Conservation (phyloP, 768 basidiomycete genomes). For the Lactifluus rugatus region DNA sequence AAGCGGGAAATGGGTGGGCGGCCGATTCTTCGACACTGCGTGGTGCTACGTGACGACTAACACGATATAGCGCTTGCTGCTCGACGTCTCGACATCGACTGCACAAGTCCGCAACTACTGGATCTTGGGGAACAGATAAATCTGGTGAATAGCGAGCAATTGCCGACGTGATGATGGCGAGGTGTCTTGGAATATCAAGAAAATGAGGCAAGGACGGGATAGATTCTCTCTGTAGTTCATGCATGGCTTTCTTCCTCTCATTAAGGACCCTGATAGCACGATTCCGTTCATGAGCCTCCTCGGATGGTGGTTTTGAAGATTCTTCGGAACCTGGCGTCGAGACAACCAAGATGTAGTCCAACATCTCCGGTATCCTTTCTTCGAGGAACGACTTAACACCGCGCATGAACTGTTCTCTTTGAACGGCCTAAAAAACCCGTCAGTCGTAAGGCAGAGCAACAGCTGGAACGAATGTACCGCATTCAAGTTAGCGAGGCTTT, state of each 20-base stretch:
- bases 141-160: slow-evolving; percentile 49
- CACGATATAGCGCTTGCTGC: slow-evolving; percentile 54
- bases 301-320: slow-evolving; percentile 21
- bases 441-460: background rate
- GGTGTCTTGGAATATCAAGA: slow-evolving; percentile 68
- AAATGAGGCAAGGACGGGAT: slow-evolving; percentile 65
- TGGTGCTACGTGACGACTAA: slow-evolving; percentile 36
- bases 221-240: slow-evolving; percentile 54
- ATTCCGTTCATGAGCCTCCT: slow-evolving; percentile 26
- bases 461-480: slow-evolving; percentile 34
- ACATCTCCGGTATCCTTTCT: slow-evolving; percentile 56
- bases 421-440: slow-evolving; percentile 36
- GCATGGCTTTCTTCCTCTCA: slow-evolving; percentile 46
- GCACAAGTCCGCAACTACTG: slow-evolving; percentile 45
- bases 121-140: slow-evolving; percentile 26
- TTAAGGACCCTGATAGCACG: slow-evolving; percentile 45
- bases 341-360: slow-evolving; percentile 68
- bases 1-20: background rate
- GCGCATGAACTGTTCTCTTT: slow-evolving; percentile 78
- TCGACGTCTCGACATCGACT: slow-evolving; percentile 59
- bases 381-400: slow-evolving; percentile 65
- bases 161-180: slow-evolving; percentile 66
- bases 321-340: slow-evolving; percentile 40
- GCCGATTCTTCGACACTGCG: background rate
- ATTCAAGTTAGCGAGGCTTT: slow-evolving; percentile 81